These are phyloP conservation scores for Pistacia integerrima DNA, from an alignment of 345 rosid genomes.

Conservation along the genomic window DNA sequence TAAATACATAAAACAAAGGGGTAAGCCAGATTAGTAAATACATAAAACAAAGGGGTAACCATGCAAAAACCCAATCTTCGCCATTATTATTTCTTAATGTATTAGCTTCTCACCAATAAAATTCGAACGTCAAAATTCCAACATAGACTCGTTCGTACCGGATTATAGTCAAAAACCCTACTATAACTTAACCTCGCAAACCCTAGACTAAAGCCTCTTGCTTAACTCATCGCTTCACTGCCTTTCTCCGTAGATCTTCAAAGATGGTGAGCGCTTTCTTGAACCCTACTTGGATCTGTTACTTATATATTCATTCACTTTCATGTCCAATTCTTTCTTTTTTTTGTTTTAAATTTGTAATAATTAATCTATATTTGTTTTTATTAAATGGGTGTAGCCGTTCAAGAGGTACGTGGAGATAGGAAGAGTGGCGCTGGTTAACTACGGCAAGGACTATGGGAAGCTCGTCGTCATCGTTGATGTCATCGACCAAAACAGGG, in stretches of 20 bases:
- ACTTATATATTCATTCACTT: neutral
- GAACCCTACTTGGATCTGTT: neutral
- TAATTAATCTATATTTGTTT: too few relatives aligned
- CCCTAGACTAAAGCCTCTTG: constrained; percentile 4
- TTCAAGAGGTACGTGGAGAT: constrained; percentile 97
- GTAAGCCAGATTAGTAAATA: too few relatives aligned
- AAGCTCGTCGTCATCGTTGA: constrained; percentile 91
- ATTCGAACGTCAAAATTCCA: neutral
- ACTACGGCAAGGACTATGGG: constrained; percentile 87
- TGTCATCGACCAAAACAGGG: constrained; percentile 88
- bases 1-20: neutral
- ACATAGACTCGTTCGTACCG: neutral
- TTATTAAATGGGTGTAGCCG: constrained; percentile 41
- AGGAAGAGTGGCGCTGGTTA: constrained; percentile 87
- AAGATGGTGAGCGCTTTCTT: constrained; percentile 6
- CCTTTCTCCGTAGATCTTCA: neutral
- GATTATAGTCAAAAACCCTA: constrained; percentile 10
- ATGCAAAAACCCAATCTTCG: neutral
- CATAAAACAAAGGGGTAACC: neutral
- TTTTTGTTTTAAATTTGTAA: too few relatives aligned
- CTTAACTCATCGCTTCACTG: neutral
- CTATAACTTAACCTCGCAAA: neutral
- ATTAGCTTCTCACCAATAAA: neutral
- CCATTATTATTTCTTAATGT: too few relatives aligned
- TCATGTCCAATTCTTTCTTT: neutral